A percentile compares a stretch with the other conserved stretches of the same genome.
Conservation (phyloP, 2,329 filamentous ascomycete species). For the Calonectria hongkongensis region DNA sequence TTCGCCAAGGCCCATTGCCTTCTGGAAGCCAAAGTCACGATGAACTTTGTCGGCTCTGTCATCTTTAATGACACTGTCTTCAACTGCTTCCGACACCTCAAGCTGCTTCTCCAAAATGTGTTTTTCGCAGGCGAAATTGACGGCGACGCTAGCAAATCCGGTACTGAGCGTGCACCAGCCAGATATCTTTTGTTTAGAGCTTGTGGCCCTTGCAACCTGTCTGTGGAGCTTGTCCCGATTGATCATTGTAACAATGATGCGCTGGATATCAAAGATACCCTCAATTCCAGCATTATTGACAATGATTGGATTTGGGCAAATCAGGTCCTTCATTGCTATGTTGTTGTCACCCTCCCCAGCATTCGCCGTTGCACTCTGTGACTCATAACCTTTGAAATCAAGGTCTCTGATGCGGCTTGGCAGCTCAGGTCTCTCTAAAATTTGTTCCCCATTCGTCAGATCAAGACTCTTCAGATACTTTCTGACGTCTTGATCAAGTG, state of each 20-base stretch:
- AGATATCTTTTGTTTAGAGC: slow-evolving; percentile 5
- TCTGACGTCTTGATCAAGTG: neutral
- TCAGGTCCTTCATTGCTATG: neutral
- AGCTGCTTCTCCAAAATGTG: slow-evolving; percentile 2
- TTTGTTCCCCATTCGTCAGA: neutral
- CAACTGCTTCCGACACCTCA: neutral
- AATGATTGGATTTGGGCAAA: slow-evolving; percentile 6
- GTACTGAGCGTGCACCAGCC: slow-evolving; percentile 12
- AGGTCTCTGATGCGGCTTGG: neutral
- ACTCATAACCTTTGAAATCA: neutral
- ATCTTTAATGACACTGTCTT: slow-evolving; percentile 2
- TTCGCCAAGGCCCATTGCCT: neutral
- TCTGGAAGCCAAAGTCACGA: neutral
- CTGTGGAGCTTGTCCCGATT: neutral
- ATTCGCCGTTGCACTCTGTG: neutral
- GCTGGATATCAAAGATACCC: slow-evolving; percentile 8
- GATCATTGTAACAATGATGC: neutral
- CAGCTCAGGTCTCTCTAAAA: neutral
- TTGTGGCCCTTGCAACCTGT: neutral
- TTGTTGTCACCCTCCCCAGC: neutral
- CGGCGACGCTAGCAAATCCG: neutral
- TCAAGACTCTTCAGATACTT: neutral
- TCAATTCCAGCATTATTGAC: slow-evolving; percentile 7
- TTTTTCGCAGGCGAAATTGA: slow-evolving; percentile 3
- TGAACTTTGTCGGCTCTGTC: neutral